Evolutionary conservation across 2,329 filamentous ascomycete genomes (phyloP), one percentile per base, ranked within the genome.

Genomic region (Mollisiaceae sp.): DNA sequence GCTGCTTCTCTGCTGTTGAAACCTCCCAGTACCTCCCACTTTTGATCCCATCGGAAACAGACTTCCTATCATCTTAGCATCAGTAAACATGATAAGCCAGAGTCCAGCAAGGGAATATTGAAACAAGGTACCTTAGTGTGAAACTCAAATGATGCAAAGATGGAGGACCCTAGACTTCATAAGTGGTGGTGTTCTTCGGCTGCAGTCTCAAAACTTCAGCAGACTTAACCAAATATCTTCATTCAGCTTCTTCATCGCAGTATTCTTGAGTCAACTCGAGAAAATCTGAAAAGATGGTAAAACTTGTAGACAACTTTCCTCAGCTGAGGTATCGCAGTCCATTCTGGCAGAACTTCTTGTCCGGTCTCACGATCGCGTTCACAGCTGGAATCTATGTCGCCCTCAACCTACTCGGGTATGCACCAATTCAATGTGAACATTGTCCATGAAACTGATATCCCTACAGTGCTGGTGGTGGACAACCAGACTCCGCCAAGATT

Each of bases 371-470:
- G 8, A 35, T 54, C 4, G 50, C 50, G 1, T 35, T 54, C 14
- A 54, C 50, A 5, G 50, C 50, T 32, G 50, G 50, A 14, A 27
- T 54, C 11, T 54, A 54, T 54, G 50, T 54, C 3, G 50, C 50
- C 32, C 50, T 54, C 24, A 54, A 54, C 24, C n/a, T 54, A 11
- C 50, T 54, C 11, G 50, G 45, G 45, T 24, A 11, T 22, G n/a
- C 22, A 22, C 15, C 20, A 50, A 18, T 24, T 27, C 12, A 2
- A 9, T 50, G n/a, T n/a, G 20, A 24, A 8, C 20, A 4, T 22
- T 11, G 1, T 27, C 8, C n/a, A 32, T 11, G 2, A 50, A 22
- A 9, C 45, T 50, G n/a, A 50, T 20, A 22, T 50, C 27, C 24
- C 6, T 9, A 50, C n/a, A 50, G 50, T 18, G 50, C 50, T n/a